Evolutionary conservation across 2,329 filamentous ascomycete species (phyloP).

Genomic region (Aureobasidium lini): DNA sequence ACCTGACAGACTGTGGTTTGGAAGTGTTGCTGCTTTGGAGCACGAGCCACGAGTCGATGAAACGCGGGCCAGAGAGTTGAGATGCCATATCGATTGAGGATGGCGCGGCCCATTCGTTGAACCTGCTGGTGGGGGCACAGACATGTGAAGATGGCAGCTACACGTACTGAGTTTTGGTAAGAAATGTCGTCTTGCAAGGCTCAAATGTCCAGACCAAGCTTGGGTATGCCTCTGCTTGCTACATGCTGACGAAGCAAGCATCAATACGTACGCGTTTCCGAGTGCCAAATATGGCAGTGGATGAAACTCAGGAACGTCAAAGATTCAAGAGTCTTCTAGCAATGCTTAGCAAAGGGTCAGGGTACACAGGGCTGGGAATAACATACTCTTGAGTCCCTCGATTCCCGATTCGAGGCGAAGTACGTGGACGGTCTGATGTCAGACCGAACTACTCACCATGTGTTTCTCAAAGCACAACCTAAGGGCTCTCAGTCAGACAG

Average conservation of each 20-base stretch:
- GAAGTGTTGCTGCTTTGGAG: background rate
- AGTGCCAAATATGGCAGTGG: background rate
- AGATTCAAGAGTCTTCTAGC: background rate
- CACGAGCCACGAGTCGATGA: constrained; percentile 2
- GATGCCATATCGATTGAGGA: too few relatives aligned
- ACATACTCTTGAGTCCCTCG: background rate
- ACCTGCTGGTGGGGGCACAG: background rate
- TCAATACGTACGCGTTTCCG: background rate
- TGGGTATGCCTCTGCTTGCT: background rate
- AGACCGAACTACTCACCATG: background rate
- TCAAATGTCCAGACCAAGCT: background rate
- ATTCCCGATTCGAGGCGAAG: background rate
- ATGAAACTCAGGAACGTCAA: background rate
- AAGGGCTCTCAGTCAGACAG: background rate
- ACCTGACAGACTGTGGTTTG: background rate
- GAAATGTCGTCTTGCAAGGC: background rate
- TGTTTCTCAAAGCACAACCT: background rate
- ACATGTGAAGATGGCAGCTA: background rate
- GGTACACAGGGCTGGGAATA: background rate
- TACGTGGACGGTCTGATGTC: background rate
- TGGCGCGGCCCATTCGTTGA: background rate
- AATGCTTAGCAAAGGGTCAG: constrained; percentile 4
- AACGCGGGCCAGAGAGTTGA: background rate
- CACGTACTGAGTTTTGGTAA: background rate
- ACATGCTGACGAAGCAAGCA: background rate